Percentiles rank a stretch among this genome's conserved stretches.
These are phyloP conservation scores for Tulasnella sp. DNA, from an alignment of 768 basidiomycete species.

Conservation along the genomic window DNA sequence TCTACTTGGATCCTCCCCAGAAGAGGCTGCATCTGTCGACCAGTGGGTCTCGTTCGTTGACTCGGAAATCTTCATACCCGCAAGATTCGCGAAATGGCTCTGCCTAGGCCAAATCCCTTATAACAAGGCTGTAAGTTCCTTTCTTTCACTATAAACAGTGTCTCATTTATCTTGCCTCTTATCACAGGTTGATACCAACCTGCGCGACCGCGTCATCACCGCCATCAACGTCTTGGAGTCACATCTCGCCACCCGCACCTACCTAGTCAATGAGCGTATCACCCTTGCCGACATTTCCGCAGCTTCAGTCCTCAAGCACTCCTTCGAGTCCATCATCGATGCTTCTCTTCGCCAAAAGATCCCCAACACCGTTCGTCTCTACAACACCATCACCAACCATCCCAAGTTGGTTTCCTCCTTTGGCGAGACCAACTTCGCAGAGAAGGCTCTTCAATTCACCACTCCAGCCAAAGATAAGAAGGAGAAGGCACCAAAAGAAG, in stretches of 20 bases:
- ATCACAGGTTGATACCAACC: slow-evolving; percentile 42
- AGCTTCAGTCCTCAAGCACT: slow-evolving; percentile 44
- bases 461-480: slow-evolving; percentile 54
- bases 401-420: slow-evolving; percentile 57
- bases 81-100: slow-evolving; percentile 32
- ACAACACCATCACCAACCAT: slow-evolving; percentile 82
- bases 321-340: slow-evolving; percentile 45
- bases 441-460: slow-evolving; percentile 56
- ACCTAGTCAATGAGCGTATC: slow-evolving; percentile 88
- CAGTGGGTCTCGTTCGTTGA: slow-evolving; percentile 77
- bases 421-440: slow-evolving; percentile 44
- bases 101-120: slow-evolving; percentile 45
- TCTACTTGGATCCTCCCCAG: slow-evolving; percentile 50
- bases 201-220: slow-evolving; percentile 42
- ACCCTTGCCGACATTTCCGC: slow-evolving; percentile 78
- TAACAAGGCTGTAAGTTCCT: slow-evolving; percentile 60
- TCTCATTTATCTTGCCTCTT: background rate
- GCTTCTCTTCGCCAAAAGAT: slow-evolving; percentile 48
- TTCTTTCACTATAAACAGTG: background rate
- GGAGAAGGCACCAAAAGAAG: slow-evolving; percentile 16
- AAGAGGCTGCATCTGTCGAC: slow-evolving; percentile 65
- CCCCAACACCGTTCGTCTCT: slow-evolving; percentile 69
- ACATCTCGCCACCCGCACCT: slow-evolving; percentile 68
- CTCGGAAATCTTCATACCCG: slow-evolving; percentile 39
- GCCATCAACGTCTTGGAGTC: slow-evolving; percentile 56